Base-by-base conservation (phyloP, 306 rosid genomes). In the Cyamopsis tetragonoloba region DNA sequence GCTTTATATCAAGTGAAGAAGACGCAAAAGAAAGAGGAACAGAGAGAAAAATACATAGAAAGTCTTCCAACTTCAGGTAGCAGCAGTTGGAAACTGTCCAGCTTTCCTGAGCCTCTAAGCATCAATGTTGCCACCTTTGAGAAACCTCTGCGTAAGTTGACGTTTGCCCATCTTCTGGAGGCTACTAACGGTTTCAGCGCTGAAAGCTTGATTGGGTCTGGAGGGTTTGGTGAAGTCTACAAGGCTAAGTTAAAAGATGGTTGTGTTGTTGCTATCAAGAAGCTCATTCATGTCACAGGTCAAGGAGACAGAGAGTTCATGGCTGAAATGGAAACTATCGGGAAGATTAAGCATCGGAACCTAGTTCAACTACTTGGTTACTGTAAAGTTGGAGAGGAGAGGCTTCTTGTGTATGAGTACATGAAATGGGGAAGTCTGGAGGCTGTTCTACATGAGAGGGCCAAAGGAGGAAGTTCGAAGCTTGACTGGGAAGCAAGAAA, bases 301-400 rank as follows among this genome's bases (percentile, higher is more conserved):
- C 96, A 89, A 78, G 96, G 96, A 39, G 93, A 89, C 55, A 79
- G 96, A 68, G 96, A 89, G 77, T 89, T 89, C 72, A 86, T 86
- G 88, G 96, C 96, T 0, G 93, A 89, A 79, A 86, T 89, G 96
- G 96, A 89, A 75, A 89, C 96, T 28, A 82, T 89, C 6, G 96
- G 96, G 63, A 89, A 84, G 78, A 84, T 89, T 50, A 89, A 89
- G 71, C 93, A 89, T 61, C 71, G 93, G 63, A 89, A 89, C 73
- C 75, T 89, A 66, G 93, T 89, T 62, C 93, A 86, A 0, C 59
- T 89, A 57, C 73, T 89, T 6, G 96, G 96, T 18, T 89, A 89
- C 77, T 89, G 93, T 64, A 89, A 86, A 74, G 60, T 86, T 37
- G 93, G 91, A 12, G 96, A 89, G 63, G 96, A 89, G 87, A 84